Percentiles rank a stretch among this genome's conserved stretches.
Conservation (phyloP, 1,139 yeast species). For the Kluyveromyces sp. region DNA sequence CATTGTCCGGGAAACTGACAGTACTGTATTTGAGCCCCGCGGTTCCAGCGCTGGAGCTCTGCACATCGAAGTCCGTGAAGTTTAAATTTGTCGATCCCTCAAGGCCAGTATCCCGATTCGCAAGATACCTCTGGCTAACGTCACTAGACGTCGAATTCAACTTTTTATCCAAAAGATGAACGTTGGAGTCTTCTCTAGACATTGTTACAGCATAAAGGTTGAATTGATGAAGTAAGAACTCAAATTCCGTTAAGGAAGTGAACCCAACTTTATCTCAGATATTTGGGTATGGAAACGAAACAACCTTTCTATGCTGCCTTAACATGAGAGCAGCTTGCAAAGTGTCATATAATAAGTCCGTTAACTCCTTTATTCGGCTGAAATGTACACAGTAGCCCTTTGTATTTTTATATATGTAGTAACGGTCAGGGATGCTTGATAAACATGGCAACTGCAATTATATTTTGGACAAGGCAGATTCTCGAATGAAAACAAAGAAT, state of each 20-base stretch:
- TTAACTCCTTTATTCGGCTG: too few relatives aligned
- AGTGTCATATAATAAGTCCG: too few relatives aligned
- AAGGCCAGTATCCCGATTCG: background rate
- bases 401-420: too few relatives aligned
- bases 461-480: too few relatives aligned
- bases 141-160: background rate
- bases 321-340: background rate
- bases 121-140: background rate
- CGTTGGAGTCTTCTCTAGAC: background rate
- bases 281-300: too few relatives aligned
- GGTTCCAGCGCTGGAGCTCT: background rate
- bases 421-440: too few relatives aligned
- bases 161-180: background rate
- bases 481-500: background rate
- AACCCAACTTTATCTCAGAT: too few relatives aligned
- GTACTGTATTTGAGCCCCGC: constrained; percentile 2
- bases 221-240: background rate
- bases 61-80: background rate
- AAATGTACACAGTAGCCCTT: too few relatives aligned
- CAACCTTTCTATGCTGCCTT: background rate
- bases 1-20: constrained; percentile 6
- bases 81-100: background rate
- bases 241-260: background rate
- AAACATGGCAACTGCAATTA: too few relatives aligned
- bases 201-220: background rate